A percentile compares a stretch with the other conserved stretches of the same genome.
Evolutionary conservation across 2,329 filamentous ascomycete genomes (phyloP).

Genomic region (Venturia pyrina): DNA sequence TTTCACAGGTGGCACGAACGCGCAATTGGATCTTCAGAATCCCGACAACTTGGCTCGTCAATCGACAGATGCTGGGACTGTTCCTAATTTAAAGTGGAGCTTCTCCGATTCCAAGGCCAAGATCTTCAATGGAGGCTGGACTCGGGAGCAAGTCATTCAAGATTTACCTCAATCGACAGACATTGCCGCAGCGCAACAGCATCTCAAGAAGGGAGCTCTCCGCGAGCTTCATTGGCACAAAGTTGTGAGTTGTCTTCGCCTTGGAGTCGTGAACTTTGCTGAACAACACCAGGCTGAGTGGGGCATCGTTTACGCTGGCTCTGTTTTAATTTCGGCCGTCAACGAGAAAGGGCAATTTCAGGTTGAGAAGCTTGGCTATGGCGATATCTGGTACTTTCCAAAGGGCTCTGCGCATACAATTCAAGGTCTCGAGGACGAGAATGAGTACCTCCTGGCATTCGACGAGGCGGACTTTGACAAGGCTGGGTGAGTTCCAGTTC

Average conservation of each 20-base stretch:
- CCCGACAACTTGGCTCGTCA: constrained; percentile 54
- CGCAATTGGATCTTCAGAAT: constrained; percentile 50
- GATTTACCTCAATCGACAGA: constrained; percentile 57
- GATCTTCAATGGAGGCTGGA: constrained; percentile 55
- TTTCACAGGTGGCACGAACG: constrained; percentile 51
- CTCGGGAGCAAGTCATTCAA: constrained; percentile 55
- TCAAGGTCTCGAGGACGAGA: constrained; percentile 55
- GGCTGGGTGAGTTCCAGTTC: constrained; percentile 32
- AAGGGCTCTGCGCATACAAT: constrained; percentile 55
- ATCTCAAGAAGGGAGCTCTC: constrained; percentile 57
- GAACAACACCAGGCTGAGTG: constrained; percentile 46
- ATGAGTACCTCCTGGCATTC: constrained; percentile 57
- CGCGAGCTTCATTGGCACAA: constrained; percentile 59
- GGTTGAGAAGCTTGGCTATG: constrained; percentile 45
- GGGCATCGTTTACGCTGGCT: constrained; percentile 52
- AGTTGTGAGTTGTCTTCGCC: constrained; percentile 37
- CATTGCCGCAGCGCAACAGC: constrained; percentile 58
- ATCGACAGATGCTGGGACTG: constrained; percentile 51
- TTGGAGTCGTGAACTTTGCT: constrained; percentile 8
- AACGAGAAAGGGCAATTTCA: constrained; percentile 51
- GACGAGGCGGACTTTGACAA: constrained; percentile 56
- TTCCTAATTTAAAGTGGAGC: constrained; percentile 58
- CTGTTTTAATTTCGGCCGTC: constrained; percentile 49
- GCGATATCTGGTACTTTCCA: constrained; percentile 61
- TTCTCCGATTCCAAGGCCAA: constrained; percentile 58